Percentiles rank a stretch among this genome's conserved stretches.
phyloP scores from a whole-genome alignment of 495 filamentous ascomycete genomes.

The Cercophora scortea region DNA sequence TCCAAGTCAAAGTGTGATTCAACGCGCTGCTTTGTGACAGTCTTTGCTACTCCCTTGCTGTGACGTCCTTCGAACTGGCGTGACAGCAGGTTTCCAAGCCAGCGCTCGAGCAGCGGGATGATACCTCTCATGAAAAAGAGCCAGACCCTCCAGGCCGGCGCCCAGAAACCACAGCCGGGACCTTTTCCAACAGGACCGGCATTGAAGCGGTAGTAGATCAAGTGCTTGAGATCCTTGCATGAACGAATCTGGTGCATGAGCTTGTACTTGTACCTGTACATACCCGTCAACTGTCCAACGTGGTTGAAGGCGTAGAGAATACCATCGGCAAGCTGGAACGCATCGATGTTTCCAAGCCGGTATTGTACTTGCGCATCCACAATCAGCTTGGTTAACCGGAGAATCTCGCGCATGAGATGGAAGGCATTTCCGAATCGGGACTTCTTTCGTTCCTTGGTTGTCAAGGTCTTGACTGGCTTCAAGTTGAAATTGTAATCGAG shows the following conservation, averaged over 20 bases:
- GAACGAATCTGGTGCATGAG: slow-evolving; percentile 99
- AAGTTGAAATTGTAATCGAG: slow-evolving; percentile 99
- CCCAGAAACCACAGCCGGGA: slow-evolving; percentile 98
- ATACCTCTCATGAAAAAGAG: slow-evolving; percentile 99
- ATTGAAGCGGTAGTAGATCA: slow-evolving; percentile 99
- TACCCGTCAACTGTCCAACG: slow-evolving; percentile 95
- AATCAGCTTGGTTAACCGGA: slow-evolving; percentile 96
- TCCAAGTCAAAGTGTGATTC: slow-evolving; percentile 99
- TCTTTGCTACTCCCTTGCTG: slow-evolving; percentile 98
- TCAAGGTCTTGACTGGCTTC: slow-evolving; percentile 97
- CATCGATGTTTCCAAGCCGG: slow-evolving; percentile 94
- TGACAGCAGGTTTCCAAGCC: slow-evolving; percentile 94
- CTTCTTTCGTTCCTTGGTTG: slow-evolving; percentile 99
- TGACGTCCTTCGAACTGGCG: slow-evolving; percentile 98
- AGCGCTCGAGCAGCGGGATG: slow-evolving; percentile 91
- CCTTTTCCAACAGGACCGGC: slow-evolving; percentile 96
- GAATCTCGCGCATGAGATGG: slow-evolving; percentile 97
- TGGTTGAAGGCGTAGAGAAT: slow-evolving; percentile 99
- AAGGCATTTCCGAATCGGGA: slow-evolving; percentile 99
- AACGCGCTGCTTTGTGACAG: slow-evolving; percentile 97
- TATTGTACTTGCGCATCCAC: slow-evolving; percentile 99
- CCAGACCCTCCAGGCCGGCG: slow-evolving; percentile 98
- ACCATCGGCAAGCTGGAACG: slow-evolving; percentile 97
- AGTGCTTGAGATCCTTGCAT: slow-evolving; percentile 98
- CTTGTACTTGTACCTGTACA: slow-evolving; percentile 99